phyloP scores from a whole-genome alignment of 2,329 filamentous ascomycete species.

The Blastomyces percursus region DNA sequence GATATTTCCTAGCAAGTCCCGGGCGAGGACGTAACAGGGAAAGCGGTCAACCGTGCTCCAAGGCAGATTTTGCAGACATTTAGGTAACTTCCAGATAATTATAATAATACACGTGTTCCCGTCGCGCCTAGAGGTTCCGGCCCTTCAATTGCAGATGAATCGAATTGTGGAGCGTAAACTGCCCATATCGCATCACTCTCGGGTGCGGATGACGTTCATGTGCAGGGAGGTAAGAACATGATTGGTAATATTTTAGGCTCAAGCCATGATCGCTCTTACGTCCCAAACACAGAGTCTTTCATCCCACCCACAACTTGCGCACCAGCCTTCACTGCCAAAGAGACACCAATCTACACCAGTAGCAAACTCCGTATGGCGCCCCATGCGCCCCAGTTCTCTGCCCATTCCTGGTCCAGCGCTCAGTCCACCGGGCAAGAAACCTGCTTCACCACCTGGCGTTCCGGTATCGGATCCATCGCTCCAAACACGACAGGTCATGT shows the following conservation, averaged over 20 bases:
- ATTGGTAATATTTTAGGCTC: neutral
- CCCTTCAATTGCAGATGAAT: neutral
- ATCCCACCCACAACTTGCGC: constrained; percentile 89
- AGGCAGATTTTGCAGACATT: neutral
- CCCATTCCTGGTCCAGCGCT: constrained; percentile 42
- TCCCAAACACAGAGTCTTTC: constrained; percentile 89
- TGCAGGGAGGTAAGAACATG: neutral
- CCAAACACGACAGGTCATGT: constrained; percentile 96
- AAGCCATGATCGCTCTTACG: constrained; percentile 53
- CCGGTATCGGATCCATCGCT: constrained; percentile 56
- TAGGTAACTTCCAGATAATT: neutral
- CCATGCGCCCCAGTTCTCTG: constrained; percentile 74
- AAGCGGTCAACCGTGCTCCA: neutral
- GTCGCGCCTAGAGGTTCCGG: neutral
- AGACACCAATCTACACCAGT: constrained; percentile 97
- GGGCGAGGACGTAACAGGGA: neutral
- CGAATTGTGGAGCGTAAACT: neutral
- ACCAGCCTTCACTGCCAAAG: constrained; percentile 92
- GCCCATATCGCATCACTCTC: neutral
- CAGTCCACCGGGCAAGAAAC: constrained; percentile 31
- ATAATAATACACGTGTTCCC: neutral
- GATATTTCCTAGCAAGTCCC: neutral
- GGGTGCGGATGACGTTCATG: no score
- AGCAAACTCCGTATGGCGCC: constrained; percentile 85
- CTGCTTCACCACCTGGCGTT: constrained; percentile 23